Evolutionary conservation across 2,329 filamentous ascomycete genomes (phyloP).

Genomic region (Chaetomium sp.): DNA sequence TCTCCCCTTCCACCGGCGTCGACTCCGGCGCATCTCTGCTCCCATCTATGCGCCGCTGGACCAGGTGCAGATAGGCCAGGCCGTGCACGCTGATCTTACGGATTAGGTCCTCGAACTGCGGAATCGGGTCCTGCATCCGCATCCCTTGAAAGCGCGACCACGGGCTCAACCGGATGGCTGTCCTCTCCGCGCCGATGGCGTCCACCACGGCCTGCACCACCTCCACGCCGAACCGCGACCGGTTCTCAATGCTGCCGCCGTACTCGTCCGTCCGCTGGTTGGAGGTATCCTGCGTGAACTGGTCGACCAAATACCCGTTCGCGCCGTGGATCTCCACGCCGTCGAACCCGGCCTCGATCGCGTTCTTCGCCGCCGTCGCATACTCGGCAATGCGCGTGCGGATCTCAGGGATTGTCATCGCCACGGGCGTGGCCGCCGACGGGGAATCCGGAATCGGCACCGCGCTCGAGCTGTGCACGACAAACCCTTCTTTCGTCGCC

Average conservation of each 20-base stretch:
- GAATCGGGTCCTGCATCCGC: constrained; percentile 18
- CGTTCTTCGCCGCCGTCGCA: constrained; percentile 44
- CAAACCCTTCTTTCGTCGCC: constrained; percentile 32
- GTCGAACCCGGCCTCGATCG: constrained; percentile 40
- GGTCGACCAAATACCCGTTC: constrained; percentile 53
- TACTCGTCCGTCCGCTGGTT: constrained; percentile 51
- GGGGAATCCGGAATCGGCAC: constrained; percentile 38
- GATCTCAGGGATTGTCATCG: constrained; percentile 49
- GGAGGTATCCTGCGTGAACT: constrained; percentile 47
- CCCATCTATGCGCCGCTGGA: constrained; percentile 36
- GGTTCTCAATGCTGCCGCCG: constrained; percentile 45
- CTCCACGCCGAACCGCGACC: constrained; percentile 46
- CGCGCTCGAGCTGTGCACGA: constrained; percentile 34
- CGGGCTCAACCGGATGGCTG: constrained; percentile 49
- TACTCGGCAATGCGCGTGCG: constrained; percentile 47
- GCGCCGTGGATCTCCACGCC: constrained; percentile 43
- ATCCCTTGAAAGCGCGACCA: constrained; percentile 41
- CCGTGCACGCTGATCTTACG: constrained; percentile 22
- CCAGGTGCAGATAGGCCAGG: constrained; percentile 51
- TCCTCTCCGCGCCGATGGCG: constrained; percentile 33
- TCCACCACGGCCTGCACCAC: constrained; percentile 43
- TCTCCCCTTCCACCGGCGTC: constrained; percentile 15
- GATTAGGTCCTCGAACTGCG: constrained; percentile 20
- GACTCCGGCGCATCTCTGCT: not conserved
- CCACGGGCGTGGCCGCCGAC: constrained; percentile 31